Evolutionary conservation across 2,329 filamentous ascomycete genomes (phyloP).

Genomic region (Cyphellophora attinorum): DNA sequence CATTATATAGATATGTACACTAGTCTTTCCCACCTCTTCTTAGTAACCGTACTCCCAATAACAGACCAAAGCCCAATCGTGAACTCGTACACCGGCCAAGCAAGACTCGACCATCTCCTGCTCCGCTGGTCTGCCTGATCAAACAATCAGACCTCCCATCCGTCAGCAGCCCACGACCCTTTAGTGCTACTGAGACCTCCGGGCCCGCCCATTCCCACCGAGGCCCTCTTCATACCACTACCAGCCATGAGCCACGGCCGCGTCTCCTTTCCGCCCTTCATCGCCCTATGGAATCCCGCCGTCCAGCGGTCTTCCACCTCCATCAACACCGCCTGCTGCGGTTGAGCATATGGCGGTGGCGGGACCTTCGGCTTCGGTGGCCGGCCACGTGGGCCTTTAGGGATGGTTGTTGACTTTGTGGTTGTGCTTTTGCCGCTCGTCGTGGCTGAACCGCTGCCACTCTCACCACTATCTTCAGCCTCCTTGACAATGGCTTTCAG

Average conservation of each 20-base stretch:
- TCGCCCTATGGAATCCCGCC: constrained; percentile 11
- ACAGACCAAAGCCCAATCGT: no score
- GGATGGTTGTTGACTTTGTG: constrained; percentile 7
- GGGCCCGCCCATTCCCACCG: constrained; percentile 2
- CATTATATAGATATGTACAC: no score
- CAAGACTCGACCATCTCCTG: no score
- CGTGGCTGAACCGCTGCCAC: constrained; percentile 1
- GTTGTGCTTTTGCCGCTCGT: no score
- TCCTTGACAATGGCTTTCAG: constrained; percentile 62
- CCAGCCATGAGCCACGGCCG: constrained; percentile 12
- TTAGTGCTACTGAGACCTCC: not conserved
- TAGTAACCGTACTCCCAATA: no score
- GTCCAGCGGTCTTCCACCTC: constrained; percentile 25
- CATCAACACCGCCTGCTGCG: constrained; percentile 35
- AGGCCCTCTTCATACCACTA: constrained; percentile 4
- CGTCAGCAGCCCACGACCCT: constrained; percentile 15
- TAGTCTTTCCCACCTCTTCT: no score
- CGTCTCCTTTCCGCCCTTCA: constrained; percentile 6
- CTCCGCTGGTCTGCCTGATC: not conserved
- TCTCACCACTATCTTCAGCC: constrained; percentile 29
- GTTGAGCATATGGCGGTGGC: constrained; percentile 25
- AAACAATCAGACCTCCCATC: constrained; percentile 21
- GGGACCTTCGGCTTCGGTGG: constrained; percentile 22
- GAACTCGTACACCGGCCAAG: no score
- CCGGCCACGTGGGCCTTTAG: constrained; percentile 12